These are phyloP conservation scores for Graphilbum ipis-grandicollis DNA, from an alignment of 2,329 filamentous ascomycete species.

Conservation along the genomic window DNA sequence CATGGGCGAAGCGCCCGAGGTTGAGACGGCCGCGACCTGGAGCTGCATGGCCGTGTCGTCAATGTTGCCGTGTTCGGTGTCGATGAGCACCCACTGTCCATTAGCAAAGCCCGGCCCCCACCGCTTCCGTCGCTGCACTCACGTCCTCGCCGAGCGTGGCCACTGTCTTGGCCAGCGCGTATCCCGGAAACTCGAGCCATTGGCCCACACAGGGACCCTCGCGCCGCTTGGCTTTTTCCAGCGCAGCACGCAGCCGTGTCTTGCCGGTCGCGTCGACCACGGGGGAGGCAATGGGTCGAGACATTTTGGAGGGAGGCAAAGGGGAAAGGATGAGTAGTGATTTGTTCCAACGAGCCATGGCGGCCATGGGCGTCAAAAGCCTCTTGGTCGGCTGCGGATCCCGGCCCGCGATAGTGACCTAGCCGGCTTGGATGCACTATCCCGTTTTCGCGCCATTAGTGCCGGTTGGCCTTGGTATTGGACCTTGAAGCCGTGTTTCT, in stretches of 20 bases:
- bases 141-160: slow-evolving; percentile 15
- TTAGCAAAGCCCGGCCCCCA: slow-evolving; percentile 1
- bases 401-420: no score
- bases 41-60: slow-evolving; percentile 35
- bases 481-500: no score
- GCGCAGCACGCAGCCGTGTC: slow-evolving; percentile 13
- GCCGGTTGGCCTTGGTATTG: no score
- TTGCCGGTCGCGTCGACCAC: slow-evolving; percentile 14
- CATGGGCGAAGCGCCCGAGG: slow-evolving; percentile 23
- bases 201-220: slow-evolving; percentile 15
- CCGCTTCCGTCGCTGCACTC: slow-evolving; percentile 6
- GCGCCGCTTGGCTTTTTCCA: slow-evolving; percentile 13
- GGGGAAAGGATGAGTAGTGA: no score
- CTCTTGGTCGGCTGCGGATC: no score
- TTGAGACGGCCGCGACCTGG: slow-evolving; percentile 31
- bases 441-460: no score
- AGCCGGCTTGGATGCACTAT: no score
- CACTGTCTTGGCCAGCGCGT: slow-evolving; percentile 14
- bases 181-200: slow-evolving; percentile 16
- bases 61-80: slow-evolving; percentile 34
- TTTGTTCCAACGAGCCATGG: no score
- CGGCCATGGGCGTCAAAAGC: no score
- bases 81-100: slow-evolving; percentile 17
- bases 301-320: slow-evolving; percentile 2
- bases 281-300: slow-evolving; percentile 7